These are phyloP conservation scores for Neurospora sp. DNA, from an alignment of 2,329 filamentous ascomycete species.

Conservation along the genomic window DNA sequence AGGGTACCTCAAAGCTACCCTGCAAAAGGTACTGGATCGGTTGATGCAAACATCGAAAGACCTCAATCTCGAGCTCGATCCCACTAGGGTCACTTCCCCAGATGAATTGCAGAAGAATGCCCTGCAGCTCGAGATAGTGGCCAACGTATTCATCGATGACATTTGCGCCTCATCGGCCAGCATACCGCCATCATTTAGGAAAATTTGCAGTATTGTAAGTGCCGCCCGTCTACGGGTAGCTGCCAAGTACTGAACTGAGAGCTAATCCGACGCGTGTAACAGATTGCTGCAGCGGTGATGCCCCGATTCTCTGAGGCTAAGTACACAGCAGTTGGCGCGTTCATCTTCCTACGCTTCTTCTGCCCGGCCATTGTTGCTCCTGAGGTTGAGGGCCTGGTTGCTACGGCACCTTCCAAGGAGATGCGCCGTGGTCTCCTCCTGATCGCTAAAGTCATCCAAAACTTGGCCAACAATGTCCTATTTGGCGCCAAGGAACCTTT, in stretches of 20 bases:
- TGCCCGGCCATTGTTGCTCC: slow-evolving; percentile 64
- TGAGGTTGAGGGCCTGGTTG: slow-evolving; percentile 56
- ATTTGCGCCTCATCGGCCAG: slow-evolving; percentile 53
- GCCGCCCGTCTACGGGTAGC: not conserved
- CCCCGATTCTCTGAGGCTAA: slow-evolving; percentile 58
- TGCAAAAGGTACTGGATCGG: slow-evolving; percentile 58
- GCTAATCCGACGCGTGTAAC: not conserved
- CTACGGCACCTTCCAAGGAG: slow-evolving; percentile 52
- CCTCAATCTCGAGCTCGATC: slow-evolving; percentile 58
- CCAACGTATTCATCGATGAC: slow-evolving; percentile 62
- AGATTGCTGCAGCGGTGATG: slow-evolving; percentile 56
- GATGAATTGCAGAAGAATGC: slow-evolving; percentile 60
- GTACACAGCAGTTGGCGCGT: slow-evolving; percentile 62
- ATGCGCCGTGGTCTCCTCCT: slow-evolving; percentile 59
- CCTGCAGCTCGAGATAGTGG: slow-evolving; percentile 54
- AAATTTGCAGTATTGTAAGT: slow-evolving; percentile 56
- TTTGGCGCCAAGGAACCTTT: slow-evolving; percentile 65
- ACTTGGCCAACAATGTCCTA: slow-evolving; percentile 61
- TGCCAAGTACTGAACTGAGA: not conserved
- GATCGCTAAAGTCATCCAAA: slow-evolving; percentile 63
- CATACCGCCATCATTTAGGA: slow-evolving; percentile 55
- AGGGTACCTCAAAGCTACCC: slow-evolving; percentile 51
- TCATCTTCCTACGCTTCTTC: slow-evolving; percentile 64
- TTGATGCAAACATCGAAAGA: slow-evolving; percentile 59
- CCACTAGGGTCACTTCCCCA: slow-evolving; percentile 46